These are phyloP conservation scores for Neonectria coccinea DNA, from an alignment of 2,329 filamentous ascomycete species.

Conservation along the genomic window DNA sequence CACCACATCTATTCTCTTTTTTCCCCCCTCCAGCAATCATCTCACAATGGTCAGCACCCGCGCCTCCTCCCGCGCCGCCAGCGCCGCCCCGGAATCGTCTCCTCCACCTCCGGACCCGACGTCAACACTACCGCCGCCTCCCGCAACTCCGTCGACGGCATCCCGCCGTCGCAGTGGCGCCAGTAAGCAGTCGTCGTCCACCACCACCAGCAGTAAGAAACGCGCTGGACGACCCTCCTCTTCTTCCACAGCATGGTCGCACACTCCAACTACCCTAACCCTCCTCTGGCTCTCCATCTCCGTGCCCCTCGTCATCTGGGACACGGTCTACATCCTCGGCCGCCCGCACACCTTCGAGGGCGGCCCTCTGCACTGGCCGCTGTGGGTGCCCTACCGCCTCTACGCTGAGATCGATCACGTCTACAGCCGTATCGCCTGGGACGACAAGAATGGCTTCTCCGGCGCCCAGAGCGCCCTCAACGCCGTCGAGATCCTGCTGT, in stretches of 20 bases:
- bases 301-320: slow-evolving; percentile 84
- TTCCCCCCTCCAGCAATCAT: not conserved
- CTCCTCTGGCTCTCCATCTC: slow-evolving; percentile 80
- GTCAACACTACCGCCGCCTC: slow-evolving; percentile 25
- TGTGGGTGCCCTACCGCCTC: slow-evolving; percentile 83
- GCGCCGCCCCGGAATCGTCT: slow-evolving; percentile 40
- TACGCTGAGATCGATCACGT: slow-evolving; percentile 85
- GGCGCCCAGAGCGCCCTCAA: slow-evolving; percentile 79
- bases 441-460: slow-evolving; percentile 78
- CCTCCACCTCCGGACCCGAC: slow-evolving; percentile 32
- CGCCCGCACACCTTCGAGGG: slow-evolving; percentile 87
- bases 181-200: slow-evolving; percentile 21
- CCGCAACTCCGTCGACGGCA: slow-evolving; percentile 30
- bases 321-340: slow-evolving; percentile 81
- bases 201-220: slow-evolving; percentile 25
- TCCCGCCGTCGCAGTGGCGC: slow-evolving; percentile 33
- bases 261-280: slow-evolving; percentile 59
- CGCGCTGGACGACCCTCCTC: slow-evolving; percentile 22
- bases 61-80: slow-evolving; percentile 50
- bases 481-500: slow-evolving; percentile 73
- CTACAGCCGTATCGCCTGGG: slow-evolving; percentile 81
- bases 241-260: slow-evolving; percentile 50
- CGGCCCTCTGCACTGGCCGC: slow-evolving; percentile 75
- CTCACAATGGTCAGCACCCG: slow-evolving; percentile 55
- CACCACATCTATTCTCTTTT: not conserved